Percentiles rank a stretch among this genome's conserved stretches.
Evolutionary conservation across 2,329 filamentous ascomycete genomes (phyloP).

Genomic region (Lojkania enalia): DNA sequence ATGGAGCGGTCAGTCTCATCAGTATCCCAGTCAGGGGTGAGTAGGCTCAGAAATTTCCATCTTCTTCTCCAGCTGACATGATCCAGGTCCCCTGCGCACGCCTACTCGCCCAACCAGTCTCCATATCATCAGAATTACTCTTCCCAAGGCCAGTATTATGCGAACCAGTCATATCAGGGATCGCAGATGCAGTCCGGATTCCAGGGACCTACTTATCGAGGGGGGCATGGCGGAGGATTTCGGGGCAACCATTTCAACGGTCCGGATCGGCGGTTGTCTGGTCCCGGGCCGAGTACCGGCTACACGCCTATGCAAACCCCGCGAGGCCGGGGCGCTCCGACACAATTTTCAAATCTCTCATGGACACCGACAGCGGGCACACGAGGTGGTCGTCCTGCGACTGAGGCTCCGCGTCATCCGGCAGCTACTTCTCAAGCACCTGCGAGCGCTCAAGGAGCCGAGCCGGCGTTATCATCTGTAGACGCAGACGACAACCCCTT

Average conservation of each 20-base stretch:
- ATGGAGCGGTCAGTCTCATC: slow-evolving; percentile 54
- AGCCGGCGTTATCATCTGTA: slow-evolving; percentile 36
- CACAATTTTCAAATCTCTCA: slow-evolving; percentile 68
- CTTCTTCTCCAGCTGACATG: slow-evolving; percentile 28
- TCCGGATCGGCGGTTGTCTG: slow-evolving; percentile 49
- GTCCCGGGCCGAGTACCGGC: slow-evolving; percentile 46
- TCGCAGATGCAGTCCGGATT: slow-evolving; percentile 61
- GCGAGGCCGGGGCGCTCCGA: slow-evolving; percentile 57
- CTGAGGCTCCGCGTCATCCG: slow-evolving; percentile 38
- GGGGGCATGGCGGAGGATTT: slow-evolving; percentile 56
- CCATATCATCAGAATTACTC: slow-evolving; percentile 54
- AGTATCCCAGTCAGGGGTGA: slow-evolving; percentile 55
- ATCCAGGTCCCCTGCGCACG: slow-evolving; percentile 51
- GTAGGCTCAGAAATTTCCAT: slow-evolving; percentile 22
- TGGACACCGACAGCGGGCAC: slow-evolving; percentile 66
- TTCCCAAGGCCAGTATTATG: slow-evolving; percentile 58
- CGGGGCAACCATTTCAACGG: slow-evolving; percentile 62
- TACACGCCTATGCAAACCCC: slow-evolving; percentile 48
- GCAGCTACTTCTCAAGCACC: slow-evolving; percentile 17
- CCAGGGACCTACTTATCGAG: slow-evolving; percentile 54
- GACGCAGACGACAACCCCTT: slow-evolving; percentile 65
- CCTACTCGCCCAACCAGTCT: slow-evolving; percentile 61
- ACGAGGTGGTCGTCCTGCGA: slow-evolving; percentile 54
- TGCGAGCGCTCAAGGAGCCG: slow-evolving; percentile 15
- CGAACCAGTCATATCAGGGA: slow-evolving; percentile 57